Conservation (phyloP, 2,329 filamentous ascomycete species). For the Rosellinia necatrix region DNA sequence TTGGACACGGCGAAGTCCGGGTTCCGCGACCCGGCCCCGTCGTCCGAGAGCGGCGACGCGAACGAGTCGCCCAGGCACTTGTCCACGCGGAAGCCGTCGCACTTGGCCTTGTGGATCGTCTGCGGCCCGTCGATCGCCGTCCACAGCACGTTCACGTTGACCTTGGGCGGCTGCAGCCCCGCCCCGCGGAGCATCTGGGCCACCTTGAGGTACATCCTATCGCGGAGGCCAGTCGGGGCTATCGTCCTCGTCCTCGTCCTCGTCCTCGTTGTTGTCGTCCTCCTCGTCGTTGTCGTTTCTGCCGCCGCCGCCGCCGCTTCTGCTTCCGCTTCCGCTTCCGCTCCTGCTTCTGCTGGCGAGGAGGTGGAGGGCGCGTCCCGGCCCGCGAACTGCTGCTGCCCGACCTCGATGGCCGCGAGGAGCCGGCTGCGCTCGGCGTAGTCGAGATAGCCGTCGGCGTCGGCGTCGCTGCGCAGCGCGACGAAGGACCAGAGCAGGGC, state of each 20-base stretch:
- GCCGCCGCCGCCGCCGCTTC: too few species aligned
- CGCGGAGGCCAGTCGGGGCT: conserved; percentile 39
- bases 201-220: conserved; percentile 47
- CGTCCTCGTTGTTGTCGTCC: too few species aligned
- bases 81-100: conserved; percentile 46
- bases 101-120: conserved; percentile 47
- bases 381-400: conserved; percentile 33
- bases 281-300: too few species aligned
- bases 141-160: conserved; percentile 48
- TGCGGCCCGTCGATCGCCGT: conserved; percentile 49
- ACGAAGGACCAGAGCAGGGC: conserved; percentile 50
- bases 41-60: conserved; percentile 43
- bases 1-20: conserved; percentile 46
- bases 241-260: too few species aligned
- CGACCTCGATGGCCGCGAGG: conserved; percentile 44
- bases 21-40: conserved; percentile 38
- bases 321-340: too few species aligned
- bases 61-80: conserved; percentile 50
- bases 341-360: conserved; percentile 40
- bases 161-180: conserved; percentile 46
- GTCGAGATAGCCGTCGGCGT: conserved; percentile 47
- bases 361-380: conserved; percentile 32
- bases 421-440: conserved; percentile 46
- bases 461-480: conserved; percentile 44
- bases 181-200: conserved; percentile 43